Evolutionary conservation across 805 yeast genomes (phyloP).

Genomic region (Candida endomychidarum): DNA sequence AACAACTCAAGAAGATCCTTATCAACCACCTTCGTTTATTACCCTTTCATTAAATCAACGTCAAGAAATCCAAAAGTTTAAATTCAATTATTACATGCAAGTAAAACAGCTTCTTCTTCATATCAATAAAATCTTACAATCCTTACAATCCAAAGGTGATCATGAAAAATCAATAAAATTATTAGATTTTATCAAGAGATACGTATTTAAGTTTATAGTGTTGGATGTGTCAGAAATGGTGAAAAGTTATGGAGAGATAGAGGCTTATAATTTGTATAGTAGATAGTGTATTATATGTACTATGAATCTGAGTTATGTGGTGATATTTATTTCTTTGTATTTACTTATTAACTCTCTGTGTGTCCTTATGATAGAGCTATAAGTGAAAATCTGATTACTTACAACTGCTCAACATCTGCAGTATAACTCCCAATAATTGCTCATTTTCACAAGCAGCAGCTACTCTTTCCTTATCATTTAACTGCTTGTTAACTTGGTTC

Average conservation of each 20-base stretch:
- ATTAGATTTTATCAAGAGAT: slow-evolving; percentile 36
- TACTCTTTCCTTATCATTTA: slow-evolving; percentile 95
- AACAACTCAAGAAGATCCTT: slow-evolving; percentile 9
- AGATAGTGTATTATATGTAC: no score
- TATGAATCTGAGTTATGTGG: background rate
- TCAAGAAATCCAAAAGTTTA: slow-evolving; percentile 30
- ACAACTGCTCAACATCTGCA: slow-evolving; percentile 89
- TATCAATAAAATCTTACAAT: slow-evolving; percentile 9
- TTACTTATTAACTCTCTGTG: background rate
- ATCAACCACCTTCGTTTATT: slow-evolving; percentile 15
- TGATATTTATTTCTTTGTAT: background rate
- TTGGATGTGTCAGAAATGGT: slow-evolving; percentile 39
- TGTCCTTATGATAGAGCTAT: no score
- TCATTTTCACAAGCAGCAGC: slow-evolving; percentile 99
- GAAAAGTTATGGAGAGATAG: slow-evolving; percentile 28
- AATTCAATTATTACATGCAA: slow-evolving; percentile 37
- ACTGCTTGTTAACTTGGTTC: slow-evolving; percentile 91
- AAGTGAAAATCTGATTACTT: no score
- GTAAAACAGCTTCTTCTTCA: slow-evolving; percentile 18
- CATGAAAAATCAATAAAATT: slow-evolving; percentile 24
- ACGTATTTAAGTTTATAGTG: slow-evolving; percentile 35
- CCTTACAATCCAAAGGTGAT: slow-evolving; percentile 7
- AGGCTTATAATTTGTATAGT: slow-evolving; percentile 18
- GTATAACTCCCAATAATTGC: slow-evolving; percentile 84
- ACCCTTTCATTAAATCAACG: slow-evolving; percentile 19